Evolutionary conservation across 1,284 basidiomycete genomes (phyloP), one percentile per base, ranked within the genome.

Genomic region (Leccinum cinnamomeum): DNA sequence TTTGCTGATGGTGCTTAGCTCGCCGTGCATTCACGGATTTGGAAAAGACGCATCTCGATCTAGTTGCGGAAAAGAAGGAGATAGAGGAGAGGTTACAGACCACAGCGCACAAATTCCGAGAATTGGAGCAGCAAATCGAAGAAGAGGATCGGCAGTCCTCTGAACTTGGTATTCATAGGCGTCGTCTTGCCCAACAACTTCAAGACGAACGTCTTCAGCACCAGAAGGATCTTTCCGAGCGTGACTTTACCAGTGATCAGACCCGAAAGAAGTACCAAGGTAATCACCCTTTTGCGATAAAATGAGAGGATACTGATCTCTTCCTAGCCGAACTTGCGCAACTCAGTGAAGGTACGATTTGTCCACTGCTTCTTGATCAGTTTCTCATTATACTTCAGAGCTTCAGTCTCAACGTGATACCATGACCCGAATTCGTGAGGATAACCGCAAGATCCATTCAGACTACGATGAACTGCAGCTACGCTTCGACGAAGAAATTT

Each of bases 191-290:
- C 1, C 89, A 88, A 64, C 89, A 89, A 70, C 81, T 92, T 71
- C 88, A 92, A 66, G 88, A 90, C 65, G 89, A 91, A 73, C 83
- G 89, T 63, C 85, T 88, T 65, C 87, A 87, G 62, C 87, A 92
- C 70, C 84, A 87, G 70, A 88, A 92, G 68, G 90, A 92, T 65
- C 81, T 92, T 28, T 80, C 84, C 11, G 90, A 92, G 63, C 84
- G 90, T 12, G 91, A 93, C 72, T 91, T 91, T 70, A 79, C 87
- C 12, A 82, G 86, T 50, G 88, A 92, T 67, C 89, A 91, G 72
- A 92, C 89, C 1, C 84, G 90, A 63, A 90, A 92, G 79, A 92
- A 92, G 72, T 92, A 92, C 69, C 90, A 92, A 81, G 84, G 90
- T 89, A 73, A 62, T 73, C 16, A 23, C 7, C 14, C 28, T 53